Conservation (phyloP, 345 rosid species). For the Camelina neglecta region DNA sequence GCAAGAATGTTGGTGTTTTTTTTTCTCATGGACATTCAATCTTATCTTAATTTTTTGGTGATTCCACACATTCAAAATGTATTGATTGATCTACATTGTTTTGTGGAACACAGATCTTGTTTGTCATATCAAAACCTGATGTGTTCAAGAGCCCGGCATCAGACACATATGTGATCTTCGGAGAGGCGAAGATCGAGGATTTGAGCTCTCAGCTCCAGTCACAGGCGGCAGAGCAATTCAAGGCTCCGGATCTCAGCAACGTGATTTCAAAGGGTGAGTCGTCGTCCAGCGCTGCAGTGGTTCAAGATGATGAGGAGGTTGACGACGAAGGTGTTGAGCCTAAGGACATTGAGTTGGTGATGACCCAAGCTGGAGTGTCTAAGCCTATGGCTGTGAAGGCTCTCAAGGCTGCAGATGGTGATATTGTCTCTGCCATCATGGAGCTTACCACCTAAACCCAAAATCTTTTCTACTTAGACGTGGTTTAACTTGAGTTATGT, state of each 20-base stretch:
- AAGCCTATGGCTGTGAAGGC: constrained; percentile 79
- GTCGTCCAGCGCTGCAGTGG: constrained; percentile 52
- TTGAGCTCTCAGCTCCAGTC: constrained; percentile 86
- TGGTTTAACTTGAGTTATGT: constrained; percentile 50
- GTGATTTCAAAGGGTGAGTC: constrained; percentile 75
- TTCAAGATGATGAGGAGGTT: constrained; percentile 88
- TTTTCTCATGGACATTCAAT: neutral
- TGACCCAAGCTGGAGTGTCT: constrained; percentile 94
- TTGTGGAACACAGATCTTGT: constrained; percentile 59
- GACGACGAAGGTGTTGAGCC: constrained; percentile 90
- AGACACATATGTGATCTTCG: constrained; percentile 82
- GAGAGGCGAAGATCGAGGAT: constrained; percentile 95
- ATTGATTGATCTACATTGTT: constrained; percentile 7
- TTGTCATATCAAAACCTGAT: constrained; percentile 89
- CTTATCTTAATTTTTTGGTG: neutral
- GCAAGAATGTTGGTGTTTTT: constrained; percentile 70
- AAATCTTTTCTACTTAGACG: constrained; percentile 25
- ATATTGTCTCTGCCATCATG: constrained; percentile 90
- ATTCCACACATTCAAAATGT: too few species aligned
- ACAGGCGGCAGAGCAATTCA: constrained; percentile 90
- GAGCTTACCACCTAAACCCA: constrained; percentile 71
- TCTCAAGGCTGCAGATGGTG: constrained; percentile 78
- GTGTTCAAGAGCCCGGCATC: constrained; percentile 91
- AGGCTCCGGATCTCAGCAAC: constrained; percentile 70
- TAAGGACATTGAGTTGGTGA: constrained; percentile 88